A percentile compares a stretch with the other conserved stretches of the same genome.
Evolutionary conservation across 352 stramenopile species (phyloP).

Genomic region (Phytophthora pluvialis): DNA sequence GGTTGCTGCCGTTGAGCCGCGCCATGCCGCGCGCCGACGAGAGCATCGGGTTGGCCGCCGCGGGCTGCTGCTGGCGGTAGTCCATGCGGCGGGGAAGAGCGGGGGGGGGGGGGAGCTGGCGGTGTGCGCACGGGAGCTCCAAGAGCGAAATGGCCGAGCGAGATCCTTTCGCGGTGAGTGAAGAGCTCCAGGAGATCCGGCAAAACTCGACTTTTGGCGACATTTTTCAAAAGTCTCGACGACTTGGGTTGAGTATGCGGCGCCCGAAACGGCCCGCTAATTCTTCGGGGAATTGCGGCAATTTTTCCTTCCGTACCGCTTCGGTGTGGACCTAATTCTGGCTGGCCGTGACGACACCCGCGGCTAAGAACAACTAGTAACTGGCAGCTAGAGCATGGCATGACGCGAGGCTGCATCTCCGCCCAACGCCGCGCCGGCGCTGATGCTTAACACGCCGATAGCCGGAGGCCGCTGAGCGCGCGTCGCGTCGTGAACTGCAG

Average conservation of each 20-base stretch:
- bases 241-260: slow-evolving; percentile 18
- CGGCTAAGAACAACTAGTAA: slow-evolving; percentile 24
- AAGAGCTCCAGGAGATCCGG: slow-evolving; percentile 17
- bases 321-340: slow-evolving; percentile 13
- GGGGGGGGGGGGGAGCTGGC: not conserved
- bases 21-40: slow-evolving; percentile 36
- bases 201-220: slow-evolving; percentile 10
- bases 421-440: slow-evolving; percentile 5
- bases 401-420: slow-evolving; percentile 4
- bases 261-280: slow-evolving; percentile 21
- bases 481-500: slow-evolving; percentile 9
- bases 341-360: slow-evolving; percentile 16
- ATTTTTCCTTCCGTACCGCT: slow-evolving; percentile 11
- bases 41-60: slow-evolving; percentile 16
- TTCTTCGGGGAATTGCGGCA: slow-evolving; percentile 16
- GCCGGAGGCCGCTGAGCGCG: not conserved
- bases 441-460: not conserved
- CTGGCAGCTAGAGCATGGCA: not conserved
- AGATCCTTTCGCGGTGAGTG: slow-evolving; percentile 26
- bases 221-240: not conserved
- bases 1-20: slow-evolving; percentile 45
- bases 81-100: slow-evolving; percentile 17
- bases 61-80: slow-evolving; percentile 11
- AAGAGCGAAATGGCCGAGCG: slow-evolving; percentile 3
- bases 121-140: not conserved